phyloP scores from a whole-genome alignment of 2,329 filamentous ascomycete species.

The Boeremia lycopersici region DNA sequence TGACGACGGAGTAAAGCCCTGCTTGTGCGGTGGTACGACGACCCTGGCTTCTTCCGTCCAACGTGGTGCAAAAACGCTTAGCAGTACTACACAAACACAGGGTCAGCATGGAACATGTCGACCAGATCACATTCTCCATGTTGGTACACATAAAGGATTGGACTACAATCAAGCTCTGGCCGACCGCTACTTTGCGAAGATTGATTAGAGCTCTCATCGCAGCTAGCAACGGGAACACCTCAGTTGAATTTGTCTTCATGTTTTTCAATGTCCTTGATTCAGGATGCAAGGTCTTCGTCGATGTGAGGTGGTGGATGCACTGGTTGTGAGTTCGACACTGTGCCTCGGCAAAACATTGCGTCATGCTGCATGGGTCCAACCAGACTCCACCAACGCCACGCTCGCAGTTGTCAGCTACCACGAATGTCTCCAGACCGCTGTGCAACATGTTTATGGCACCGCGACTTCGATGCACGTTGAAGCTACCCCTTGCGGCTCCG shows the following conservation, averaged over 20 bases:
- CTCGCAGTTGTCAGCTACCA: constrained; percentile 1
- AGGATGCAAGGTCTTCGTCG: background rate
- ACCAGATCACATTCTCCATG: background rate
- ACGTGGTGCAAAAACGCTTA: constrained; percentile 10
- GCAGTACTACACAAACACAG: background rate
- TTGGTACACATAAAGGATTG: too few relatives aligned
- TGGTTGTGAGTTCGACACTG: background rate
- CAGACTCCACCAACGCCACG: background rate
- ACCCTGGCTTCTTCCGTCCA: background rate
- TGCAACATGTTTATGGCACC: constrained; percentile 19
- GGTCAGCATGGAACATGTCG: background rate
- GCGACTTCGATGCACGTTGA: constrained; percentile 20
- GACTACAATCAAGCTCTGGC: too few relatives aligned
- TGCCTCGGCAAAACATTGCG: constrained; percentile 18
- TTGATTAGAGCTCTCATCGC: background rate
- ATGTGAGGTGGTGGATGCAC: background rate
- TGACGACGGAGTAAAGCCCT: background rate
- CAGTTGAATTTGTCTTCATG: background rate
- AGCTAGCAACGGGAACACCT: background rate
- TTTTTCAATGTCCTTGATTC: background rate
- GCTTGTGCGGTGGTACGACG: background rate
- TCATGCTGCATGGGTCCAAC: constrained; percentile 11
- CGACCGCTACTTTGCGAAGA: background rate
- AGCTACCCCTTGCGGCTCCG: background rate
- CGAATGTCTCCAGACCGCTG: constrained; percentile 2